Evolutionary conservation across 345 rosid genomes (phyloP).

Genomic region (Clausena lansium): DNA sequence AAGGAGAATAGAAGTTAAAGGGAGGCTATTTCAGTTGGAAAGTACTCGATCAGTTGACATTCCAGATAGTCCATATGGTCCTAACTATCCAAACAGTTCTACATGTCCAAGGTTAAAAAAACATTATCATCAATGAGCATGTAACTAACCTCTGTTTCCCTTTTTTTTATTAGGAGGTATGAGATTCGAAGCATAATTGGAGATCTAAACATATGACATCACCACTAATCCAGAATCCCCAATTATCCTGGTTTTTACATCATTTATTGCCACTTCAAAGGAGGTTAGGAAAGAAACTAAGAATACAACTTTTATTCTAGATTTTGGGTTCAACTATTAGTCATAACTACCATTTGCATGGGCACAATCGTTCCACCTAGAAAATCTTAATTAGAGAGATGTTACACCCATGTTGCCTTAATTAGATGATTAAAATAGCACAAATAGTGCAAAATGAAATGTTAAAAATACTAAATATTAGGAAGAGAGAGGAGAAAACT

Average conservation of each 20-base stretch:
- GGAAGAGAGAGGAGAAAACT: constrained; percentile 38
- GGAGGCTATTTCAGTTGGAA: background rate
- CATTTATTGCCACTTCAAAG: background rate
- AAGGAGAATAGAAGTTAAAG: background rate
- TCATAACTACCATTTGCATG: background rate
- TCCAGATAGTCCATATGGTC: background rate
- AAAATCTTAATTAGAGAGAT: background rate
- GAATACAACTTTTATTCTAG: constrained; percentile 7
- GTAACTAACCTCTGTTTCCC: background rate
- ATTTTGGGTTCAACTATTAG: background rate
- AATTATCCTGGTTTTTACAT: background rate
- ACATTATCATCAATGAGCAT: background rate
- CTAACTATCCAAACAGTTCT: background rate
- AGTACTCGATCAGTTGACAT: background rate
- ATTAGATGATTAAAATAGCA: background rate
- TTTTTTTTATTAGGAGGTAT: background rate
- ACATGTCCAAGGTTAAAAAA: background rate
- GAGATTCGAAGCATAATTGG: background rate
- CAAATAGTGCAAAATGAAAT: background rate
- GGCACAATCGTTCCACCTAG: background rate
- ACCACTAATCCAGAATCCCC: background rate
- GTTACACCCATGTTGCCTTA: background rate
- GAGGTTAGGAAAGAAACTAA: background rate
- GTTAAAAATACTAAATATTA: constrained; percentile 3
- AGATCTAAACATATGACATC: background rate